Percentiles rank a stretch among this genome's conserved stretches.
These are phyloP conservation scores for Chenopodium suecicum DNA, from an alignment of 148 eudicot genomes.

Conservation along the genomic window DNA sequence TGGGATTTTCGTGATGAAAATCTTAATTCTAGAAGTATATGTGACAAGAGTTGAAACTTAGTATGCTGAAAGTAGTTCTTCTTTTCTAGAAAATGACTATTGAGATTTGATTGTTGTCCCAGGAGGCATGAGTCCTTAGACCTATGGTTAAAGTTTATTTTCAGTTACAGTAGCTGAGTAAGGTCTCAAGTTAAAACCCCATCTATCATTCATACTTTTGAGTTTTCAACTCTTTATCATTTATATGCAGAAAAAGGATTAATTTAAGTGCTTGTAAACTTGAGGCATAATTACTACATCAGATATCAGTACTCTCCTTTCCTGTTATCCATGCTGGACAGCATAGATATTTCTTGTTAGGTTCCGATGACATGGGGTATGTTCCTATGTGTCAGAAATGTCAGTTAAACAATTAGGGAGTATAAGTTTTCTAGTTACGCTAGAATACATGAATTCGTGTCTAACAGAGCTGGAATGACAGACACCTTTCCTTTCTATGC, in stretches of 20 bases:
- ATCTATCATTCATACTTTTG: background rate
- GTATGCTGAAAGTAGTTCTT: background rate
- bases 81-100: background rate
- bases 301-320: background rate
- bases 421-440: background rate
- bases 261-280: background rate
- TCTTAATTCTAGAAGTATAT: background rate
- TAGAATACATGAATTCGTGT: background rate
- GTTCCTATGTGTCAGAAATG: background rate
- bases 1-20: background rate
- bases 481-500: background rate
- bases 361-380: background rate
- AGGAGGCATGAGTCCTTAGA: background rate
- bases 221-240: background rate
- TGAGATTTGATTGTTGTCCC: background rate
- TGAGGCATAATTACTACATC: background rate
- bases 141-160: background rate
- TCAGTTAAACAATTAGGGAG: background rate
- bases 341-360: background rate
- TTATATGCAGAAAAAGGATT: background rate
- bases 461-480: background rate
- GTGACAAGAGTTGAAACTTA: background rate
- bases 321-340: background rate
- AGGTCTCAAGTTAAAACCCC: background rate
- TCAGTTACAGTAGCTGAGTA: no score